Evolutionary conservation across 2,329 filamentous ascomycete species (phyloP).

Genomic region (Fusarium sp.): DNA sequence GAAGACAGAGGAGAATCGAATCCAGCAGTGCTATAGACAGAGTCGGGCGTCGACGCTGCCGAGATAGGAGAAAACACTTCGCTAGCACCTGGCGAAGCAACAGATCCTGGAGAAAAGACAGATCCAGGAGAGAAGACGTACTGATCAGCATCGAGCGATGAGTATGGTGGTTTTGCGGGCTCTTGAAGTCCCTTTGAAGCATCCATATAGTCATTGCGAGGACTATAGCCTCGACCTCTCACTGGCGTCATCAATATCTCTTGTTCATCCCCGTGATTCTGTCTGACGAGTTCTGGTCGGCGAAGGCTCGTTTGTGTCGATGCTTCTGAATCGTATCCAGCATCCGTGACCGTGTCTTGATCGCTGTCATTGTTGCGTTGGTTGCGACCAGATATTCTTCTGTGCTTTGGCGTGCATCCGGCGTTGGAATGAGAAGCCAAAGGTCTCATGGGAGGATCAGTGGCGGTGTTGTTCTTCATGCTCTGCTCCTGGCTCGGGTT

Average conservation of each 20-base stretch:
- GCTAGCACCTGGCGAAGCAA: conserved; percentile 13
- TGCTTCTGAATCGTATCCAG: neutral
- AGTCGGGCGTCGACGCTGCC: conserved; percentile 12
- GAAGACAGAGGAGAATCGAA: neutral
- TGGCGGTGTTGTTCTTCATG: no score
- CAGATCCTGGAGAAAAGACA: conserved; percentile 8
- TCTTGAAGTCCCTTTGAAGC: neutral
- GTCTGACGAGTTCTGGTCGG: conserved; percentile 9
- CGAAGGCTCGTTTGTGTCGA: neutral
- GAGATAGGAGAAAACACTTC: conserved; percentile 23
- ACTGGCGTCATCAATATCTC: conserved; percentile 6
- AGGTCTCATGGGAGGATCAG: no score
- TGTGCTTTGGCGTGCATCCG: neutral
- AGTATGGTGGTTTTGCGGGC: no score
- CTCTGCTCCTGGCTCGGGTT: neutral
- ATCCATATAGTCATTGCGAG: neutral
- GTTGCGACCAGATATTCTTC: neutral
- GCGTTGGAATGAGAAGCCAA: no score
- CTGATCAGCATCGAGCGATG: no score
- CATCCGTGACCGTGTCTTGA: neutral
- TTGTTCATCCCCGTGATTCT: neutral
- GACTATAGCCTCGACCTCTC: neutral
- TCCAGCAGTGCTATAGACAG: neutral
- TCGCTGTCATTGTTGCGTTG: no score
- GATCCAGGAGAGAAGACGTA: no score